These are phyloP conservation scores for Melocanna baccifera DNA, from an alignment of 176 grass and related monocot genomes.

Conservation along the genomic window DNA sequence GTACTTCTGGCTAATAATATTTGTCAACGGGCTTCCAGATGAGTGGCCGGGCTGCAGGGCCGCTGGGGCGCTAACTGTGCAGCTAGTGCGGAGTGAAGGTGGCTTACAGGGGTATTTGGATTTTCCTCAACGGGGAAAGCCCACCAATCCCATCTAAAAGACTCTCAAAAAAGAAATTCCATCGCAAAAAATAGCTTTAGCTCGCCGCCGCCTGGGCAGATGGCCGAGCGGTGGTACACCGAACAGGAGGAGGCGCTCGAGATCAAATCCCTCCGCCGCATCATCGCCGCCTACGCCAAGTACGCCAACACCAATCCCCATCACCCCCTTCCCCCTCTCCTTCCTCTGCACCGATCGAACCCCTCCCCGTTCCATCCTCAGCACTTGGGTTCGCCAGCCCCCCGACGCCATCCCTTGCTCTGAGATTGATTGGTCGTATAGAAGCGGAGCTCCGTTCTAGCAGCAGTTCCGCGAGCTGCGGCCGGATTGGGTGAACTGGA, in stretches of 20 bases:
- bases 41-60: too few relatives aligned
- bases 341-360: background rate
- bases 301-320: constrained; percentile 23
- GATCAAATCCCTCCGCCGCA: constrained; percentile 86
- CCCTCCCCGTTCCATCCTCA: background rate
- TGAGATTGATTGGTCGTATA: background rate
- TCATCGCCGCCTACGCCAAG: constrained; percentile 91
- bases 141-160: background rate
- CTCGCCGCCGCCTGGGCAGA: constrained; percentile 36
- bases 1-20: too few relatives aligned
- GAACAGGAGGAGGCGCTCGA: constrained; percentile 87
- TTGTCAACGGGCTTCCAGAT: too few relatives aligned
- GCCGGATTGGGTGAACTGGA: background rate
- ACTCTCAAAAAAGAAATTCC: too few relatives aligned
- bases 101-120: too few relatives aligned
- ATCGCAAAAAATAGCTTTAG: background rate
- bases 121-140: too few relatives aligned
- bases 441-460: background rate
- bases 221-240: constrained; percentile 78
- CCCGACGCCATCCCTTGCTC: background rate
- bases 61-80: too few relatives aligned
- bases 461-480: background rate
- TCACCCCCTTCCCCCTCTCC: background rate
- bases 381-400: background rate
- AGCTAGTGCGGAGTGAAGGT: too few relatives aligned